These are phyloP conservation scores for Malassezia yamatoensis DNA, from an alignment of 1,284 basidiomycete species.

Conservation along the genomic window DNA sequence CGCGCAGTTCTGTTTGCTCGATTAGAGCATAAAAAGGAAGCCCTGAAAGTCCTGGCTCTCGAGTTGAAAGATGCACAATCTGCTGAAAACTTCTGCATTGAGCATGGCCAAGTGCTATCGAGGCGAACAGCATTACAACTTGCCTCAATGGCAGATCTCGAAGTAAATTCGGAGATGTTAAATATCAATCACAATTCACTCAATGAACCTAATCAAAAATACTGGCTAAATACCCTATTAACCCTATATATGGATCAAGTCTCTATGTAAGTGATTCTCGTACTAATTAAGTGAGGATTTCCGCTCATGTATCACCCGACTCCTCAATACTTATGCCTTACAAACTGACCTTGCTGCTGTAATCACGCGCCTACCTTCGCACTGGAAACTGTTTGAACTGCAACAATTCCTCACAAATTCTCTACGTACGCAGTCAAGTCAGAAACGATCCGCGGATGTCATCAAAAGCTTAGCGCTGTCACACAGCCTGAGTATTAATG, in stretches of 20 bases:
- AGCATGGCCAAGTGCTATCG: conserved; percentile 29
- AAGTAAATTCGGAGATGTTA: too few species aligned
- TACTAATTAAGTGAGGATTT: conserved; percentile 13
- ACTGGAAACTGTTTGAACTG: conserved; percentile 31
- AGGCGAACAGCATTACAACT: conserved; percentile 15
- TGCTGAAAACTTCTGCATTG: conserved; percentile 35
- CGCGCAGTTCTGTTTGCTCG: conserved; percentile 30
- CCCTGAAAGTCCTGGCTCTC: conserved; percentile 27
- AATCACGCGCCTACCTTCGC: conserved; percentile 26
- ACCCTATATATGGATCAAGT: not conserved
- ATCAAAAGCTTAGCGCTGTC: conserved; percentile 26
- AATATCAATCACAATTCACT: too few species aligned
- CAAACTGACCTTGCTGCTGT: conserved; percentile 29
- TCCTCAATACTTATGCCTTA: conserved; percentile 31
- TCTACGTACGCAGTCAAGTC: conserved; percentile 25
- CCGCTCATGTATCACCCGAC: conserved; percentile 27
- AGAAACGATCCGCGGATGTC: conserved; percentile 23
- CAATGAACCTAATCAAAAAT: too few species aligned
- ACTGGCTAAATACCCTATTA: not conserved
- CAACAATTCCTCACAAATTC: conserved; percentile 30
- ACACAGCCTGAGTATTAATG: conserved; percentile 27
- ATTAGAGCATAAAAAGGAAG: conserved; percentile 26
- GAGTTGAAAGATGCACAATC: conserved; percentile 29
- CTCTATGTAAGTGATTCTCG: not conserved
- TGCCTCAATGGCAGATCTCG: too few species aligned